Evolutionary conservation across 1,284 basidiomycete genomes (phyloP).

Genomic region (Cutaneotrichosporon dermatis): DNA sequence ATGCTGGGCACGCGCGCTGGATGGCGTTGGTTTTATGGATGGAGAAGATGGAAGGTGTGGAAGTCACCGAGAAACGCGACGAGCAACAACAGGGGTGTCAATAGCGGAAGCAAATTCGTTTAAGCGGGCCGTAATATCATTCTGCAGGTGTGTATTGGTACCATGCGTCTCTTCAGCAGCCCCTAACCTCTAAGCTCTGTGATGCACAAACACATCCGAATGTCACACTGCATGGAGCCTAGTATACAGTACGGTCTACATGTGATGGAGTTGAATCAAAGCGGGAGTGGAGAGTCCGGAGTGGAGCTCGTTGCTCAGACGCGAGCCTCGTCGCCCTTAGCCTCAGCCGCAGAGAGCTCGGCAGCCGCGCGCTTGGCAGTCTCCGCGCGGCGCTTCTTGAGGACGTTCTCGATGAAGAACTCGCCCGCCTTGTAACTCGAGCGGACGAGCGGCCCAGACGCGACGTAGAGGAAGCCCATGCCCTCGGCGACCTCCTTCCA

Average conservation of each 20-base stretch:
- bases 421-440: constrained; percentile 97
- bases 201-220: too few species aligned
- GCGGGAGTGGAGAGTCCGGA: too few species aligned
- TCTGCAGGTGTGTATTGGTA: too few species aligned
- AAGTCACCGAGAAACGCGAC: not conserved
- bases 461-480: constrained; percentile 96
- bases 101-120: constrained; percentile 6
- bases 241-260: too few species aligned
- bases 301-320: too few species aligned
- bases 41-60: not conserved
- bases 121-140: too few species aligned
- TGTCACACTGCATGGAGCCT: too few species aligned
- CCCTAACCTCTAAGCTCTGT: too few species aligned
- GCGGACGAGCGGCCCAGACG: constrained; percentile 90
- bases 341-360: constrained; percentile 25
- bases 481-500: constrained; percentile 88
- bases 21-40: not conserved
- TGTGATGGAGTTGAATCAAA: too few species aligned
- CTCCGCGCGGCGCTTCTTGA: constrained; percentile 51
- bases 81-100: not conserved
- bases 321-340: not conserved
- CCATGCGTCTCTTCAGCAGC: too few species aligned
- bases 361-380: constrained; percentile 38
- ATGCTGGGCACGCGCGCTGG: constrained; percentile 19
- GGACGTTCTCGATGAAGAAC: constrained; percentile 85